A percentile compares a stretch with the other conserved stretches of the same genome.
These are phyloP conservation scores for Penicillium sp. DNA, from an alignment of 2,329 filamentous ascomycete species.

Conservation along the genomic window DNA sequence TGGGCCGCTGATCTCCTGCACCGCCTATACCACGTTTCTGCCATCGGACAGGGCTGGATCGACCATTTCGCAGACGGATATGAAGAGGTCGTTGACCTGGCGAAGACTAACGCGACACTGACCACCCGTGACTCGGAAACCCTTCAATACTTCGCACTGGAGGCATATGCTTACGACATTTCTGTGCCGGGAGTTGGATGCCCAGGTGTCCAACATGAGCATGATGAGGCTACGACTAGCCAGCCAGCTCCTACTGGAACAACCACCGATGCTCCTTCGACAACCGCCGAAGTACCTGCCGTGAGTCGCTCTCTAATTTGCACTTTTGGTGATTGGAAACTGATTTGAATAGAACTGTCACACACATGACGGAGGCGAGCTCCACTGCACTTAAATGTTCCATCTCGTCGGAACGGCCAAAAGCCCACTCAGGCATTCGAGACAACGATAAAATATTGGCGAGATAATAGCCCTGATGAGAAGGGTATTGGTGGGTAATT, in stretches of 20 bases:
- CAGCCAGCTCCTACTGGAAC: slow-evolving; percentile 10
- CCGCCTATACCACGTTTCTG: slow-evolving; percentile 62
- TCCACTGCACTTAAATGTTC: slow-evolving; percentile 35
- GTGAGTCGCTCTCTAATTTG: slow-evolving; percentile 16
- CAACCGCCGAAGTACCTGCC: slow-evolving; percentile 21
- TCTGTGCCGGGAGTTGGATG: slow-evolving; percentile 63
- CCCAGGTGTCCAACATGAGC: slow-evolving; percentile 40
- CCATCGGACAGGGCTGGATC: slow-evolving; percentile 57
- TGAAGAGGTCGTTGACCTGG: slow-evolving; percentile 52
- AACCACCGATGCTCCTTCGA: slow-evolving; percentile 9
- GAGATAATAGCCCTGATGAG: neutral
- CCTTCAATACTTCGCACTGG: slow-evolving; percentile 65
- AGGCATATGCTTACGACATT: slow-evolving; percentile 65
- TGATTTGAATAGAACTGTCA: slow-evolving; percentile 36
- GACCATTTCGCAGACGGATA: slow-evolving; percentile 64
- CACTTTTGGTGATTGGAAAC: neutral
- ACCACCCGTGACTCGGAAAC: slow-evolving; percentile 58
- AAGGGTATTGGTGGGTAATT: neutral
- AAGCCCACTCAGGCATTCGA: neutral
- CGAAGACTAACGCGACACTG: slow-evolving; percentile 48
- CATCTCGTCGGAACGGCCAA: neutral
- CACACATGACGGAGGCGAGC: slow-evolving; percentile 39
- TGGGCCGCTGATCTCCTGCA: slow-evolving; percentile 67
- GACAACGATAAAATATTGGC: neutral
- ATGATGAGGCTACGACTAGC: slow-evolving; percentile 4